Conservation (phyloP, 2,329 filamentous ascomycete species). For the Fusarium bactridioides region DNA sequence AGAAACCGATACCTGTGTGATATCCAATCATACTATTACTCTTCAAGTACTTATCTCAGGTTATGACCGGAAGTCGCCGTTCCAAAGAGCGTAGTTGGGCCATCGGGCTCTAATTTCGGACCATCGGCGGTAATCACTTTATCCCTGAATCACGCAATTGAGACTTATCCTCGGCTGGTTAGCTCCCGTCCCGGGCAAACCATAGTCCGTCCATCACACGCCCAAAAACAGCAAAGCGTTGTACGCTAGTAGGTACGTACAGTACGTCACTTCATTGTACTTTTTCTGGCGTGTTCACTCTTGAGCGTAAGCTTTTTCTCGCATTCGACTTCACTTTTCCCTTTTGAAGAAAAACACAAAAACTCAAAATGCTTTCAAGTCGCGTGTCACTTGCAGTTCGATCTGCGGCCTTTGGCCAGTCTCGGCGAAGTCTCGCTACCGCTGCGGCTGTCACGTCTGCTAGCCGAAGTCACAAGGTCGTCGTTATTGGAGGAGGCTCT, state of each 20-base stretch:
- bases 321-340: background rate
- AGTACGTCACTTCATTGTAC: constrained; percentile 4
- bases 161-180: background rate
- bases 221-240: background rate
- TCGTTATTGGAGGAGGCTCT: constrained; percentile 72
- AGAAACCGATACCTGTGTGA: accelerated
- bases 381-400: constrained; percentile 26
- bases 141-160: constrained; percentile 30
- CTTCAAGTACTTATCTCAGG: background rate
- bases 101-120: constrained; percentile 16
- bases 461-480: constrained; percentile 63
- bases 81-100: background rate
- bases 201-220: background rate
- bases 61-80: constrained; percentile 9
- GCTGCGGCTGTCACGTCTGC: constrained; percentile 24
- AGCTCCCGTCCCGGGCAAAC: background rate
- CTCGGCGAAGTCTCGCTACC: constrained; percentile 15
- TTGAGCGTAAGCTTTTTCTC: constrained; percentile 15
- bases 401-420: constrained; percentile 2
- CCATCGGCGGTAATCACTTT: constrained; percentile 21
- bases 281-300: constrained; percentile 20
- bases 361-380: constrained; percentile 35
- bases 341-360: background rate
- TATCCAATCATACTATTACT: background rate
- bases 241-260: constrained; percentile 14